A percentile compares a stretch with the other conserved stretches of the same genome.
These are phyloP conservation scores for Rhizopus delemar DNA, from an alignment of 371 early-diverging fungal species.

Conservation along the genomic window DNA sequence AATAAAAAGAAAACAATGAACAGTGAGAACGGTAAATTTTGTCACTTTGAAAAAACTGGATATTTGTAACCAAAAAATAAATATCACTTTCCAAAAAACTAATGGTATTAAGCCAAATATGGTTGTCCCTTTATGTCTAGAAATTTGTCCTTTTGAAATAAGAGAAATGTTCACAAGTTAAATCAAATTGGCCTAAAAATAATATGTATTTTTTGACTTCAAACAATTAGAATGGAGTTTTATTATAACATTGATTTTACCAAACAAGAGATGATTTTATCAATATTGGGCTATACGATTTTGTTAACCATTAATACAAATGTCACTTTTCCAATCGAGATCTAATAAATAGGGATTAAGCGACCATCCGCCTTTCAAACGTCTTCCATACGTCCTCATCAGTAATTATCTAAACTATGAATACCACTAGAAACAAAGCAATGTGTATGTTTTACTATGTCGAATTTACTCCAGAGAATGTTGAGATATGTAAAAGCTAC, in stretches of 20 bases:
- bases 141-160: not conserved
- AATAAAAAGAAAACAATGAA: no score
- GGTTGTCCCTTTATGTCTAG: not conserved
- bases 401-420: no score
- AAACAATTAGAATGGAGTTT: not conserved
- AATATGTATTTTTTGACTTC: not conserved
- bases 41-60: no score
- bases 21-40: no score
- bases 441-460: conserved; percentile 16
- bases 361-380: conserved; percentile 2
- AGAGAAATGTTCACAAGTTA: no score
- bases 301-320: conserved; percentile 4
- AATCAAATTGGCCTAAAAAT: no score
- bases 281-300: conserved; percentile 5
- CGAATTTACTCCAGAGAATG: conserved; percentile 14
- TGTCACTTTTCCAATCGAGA: conserved; percentile 7
- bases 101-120: no score
- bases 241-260: no score
- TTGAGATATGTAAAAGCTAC: conserved; percentile 6
- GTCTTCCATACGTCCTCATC: conserved; percentile 8
- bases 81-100: no score
- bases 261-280: conserved; percentile 7
- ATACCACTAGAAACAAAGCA: conserved; percentile 10
- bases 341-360: conserved; percentile 3
- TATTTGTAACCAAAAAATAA: no score